A percentile compares a stretch with the other conserved stretches of the same genome.
Conservation (phyloP, 2,329 filamentous ascomycete genomes). For the Calonectria ilicicola region DNA sequence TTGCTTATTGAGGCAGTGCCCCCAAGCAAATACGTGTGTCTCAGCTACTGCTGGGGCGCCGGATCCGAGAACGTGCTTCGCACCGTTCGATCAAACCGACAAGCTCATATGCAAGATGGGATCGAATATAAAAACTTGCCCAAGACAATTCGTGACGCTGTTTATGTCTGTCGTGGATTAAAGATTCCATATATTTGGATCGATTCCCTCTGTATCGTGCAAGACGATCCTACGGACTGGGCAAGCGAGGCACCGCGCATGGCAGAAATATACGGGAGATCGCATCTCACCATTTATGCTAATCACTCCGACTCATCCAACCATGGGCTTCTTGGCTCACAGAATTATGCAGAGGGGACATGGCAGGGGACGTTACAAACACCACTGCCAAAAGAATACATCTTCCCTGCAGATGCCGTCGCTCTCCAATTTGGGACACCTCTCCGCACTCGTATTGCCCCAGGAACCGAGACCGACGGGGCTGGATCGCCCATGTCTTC, state of each 20-base stretch:
- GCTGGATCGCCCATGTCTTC: neutral
- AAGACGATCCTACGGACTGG: conserved; percentile 1
- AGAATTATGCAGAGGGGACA: neutral
- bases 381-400: neutral
- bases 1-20: neutral
- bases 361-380: neutral
- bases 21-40: neutral
- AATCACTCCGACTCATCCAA: neutral
- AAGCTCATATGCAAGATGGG: neutral
- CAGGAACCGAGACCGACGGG: neutral
- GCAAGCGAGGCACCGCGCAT: neutral
- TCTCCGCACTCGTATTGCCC: neutral
- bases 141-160: neutral
- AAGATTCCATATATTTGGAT: neutral
- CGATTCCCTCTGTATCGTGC: conserved; percentile 12
- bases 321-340: neutral
- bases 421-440: neutral
- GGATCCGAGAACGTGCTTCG: neutral
- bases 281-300: conserved; percentile 4
- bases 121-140: neutral
- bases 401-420: neutral
- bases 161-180: neutral
- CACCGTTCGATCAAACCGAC: neutral
- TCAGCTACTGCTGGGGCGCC: conserved; percentile 12
- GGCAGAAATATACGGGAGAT: conserved; percentile 1